phyloP scores from a whole-genome alignment of 1,139 yeast genomes.

The Candida glucosophila region DNA sequence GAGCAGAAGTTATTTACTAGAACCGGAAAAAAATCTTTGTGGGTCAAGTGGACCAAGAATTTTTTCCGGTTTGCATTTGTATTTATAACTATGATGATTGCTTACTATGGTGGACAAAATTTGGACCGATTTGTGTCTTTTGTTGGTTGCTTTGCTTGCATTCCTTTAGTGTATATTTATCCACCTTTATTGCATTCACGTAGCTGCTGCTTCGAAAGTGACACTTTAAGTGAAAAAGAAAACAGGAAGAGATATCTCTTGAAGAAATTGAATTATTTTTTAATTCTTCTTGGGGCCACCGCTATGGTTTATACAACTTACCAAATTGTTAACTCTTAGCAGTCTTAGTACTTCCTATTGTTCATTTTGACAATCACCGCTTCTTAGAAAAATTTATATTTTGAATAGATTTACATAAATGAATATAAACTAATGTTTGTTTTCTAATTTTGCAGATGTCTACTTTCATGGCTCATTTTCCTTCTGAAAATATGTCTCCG shows the following conservation, averaged over 20 bases:
- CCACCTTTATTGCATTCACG: slow-evolving; percentile 79
- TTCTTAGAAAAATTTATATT: too few species aligned
- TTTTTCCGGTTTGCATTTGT: slow-evolving; percentile 60
- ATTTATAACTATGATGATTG: slow-evolving; percentile 49
- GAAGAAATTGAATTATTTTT: too few species aligned
- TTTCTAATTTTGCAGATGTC: too few species aligned
- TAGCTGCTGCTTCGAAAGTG: slow-evolving; percentile 20
- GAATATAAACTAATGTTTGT: too few species aligned
- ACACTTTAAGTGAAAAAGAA: too few species aligned
- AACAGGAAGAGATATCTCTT: too few species aligned
- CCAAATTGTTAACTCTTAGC: too few species aligned
- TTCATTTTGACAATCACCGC: too few species aligned
- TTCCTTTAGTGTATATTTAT: slow-evolving; percentile 88
- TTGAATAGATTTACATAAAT: too few species aligned
- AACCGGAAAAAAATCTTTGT: slow-evolving; percentile 63
- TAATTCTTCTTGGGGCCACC: slow-evolving; percentile 47
- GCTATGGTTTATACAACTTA: slow-evolving; percentile 63
- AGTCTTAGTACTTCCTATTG: too few species aligned
- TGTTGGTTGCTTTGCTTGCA: slow-evolving; percentile 91
- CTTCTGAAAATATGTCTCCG: slow-evolving; percentile 9
- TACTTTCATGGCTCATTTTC: too few species aligned
- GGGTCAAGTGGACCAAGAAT: slow-evolving; percentile 82
- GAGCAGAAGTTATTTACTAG: slow-evolving; percentile 28
- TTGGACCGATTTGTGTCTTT: slow-evolving; percentile 71
- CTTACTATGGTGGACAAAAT: slow-evolving; percentile 55